Evolutionary conservation across 2,329 filamentous ascomycete genomes (phyloP).

Genomic region (Moelleriella libera): DNA sequence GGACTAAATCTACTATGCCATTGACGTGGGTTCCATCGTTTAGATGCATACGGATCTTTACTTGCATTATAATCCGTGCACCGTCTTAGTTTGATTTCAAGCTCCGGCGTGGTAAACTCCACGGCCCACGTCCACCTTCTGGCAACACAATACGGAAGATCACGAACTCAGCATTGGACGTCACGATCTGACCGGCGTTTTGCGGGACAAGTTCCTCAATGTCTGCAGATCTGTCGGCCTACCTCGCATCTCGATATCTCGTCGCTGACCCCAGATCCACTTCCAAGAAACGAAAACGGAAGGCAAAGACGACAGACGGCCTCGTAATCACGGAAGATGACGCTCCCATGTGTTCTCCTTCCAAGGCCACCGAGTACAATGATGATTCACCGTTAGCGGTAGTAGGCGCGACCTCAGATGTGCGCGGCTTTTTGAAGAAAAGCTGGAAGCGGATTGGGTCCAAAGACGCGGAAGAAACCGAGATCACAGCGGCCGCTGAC

Average conservation of each 20-base stretch:
- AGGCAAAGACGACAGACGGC: conserved; percentile 29
- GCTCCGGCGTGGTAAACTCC: neutral
- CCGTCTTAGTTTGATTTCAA: too few species aligned
- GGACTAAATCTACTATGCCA: too few species aligned
- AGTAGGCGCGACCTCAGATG: conserved; percentile 41
- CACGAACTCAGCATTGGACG: neutral
- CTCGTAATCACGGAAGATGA: conserved; percentile 54
- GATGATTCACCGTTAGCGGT: conserved; percentile 34
- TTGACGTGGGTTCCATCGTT: neutral
- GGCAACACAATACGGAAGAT: neutral
- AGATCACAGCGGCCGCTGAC: conserved; percentile 46
- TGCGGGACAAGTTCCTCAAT: conserved; percentile 18
- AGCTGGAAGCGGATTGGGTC: conserved; percentile 61
- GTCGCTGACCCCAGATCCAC: conserved; percentile 38
- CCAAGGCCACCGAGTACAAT: conserved; percentile 14
- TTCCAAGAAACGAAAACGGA: conserved; percentile 50
- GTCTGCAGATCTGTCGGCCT: conserved; percentile 57
- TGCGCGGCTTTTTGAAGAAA: conserved; percentile 64
- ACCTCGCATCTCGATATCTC: conserved; percentile 86
- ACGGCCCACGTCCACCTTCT: neutral
- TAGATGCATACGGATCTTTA: neutral
- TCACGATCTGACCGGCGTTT: neutral
- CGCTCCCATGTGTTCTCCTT: conserved; percentile 33
- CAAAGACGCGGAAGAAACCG: conserved; percentile 11
- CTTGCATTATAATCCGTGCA: too few species aligned